Conservation (phyloP, 2,329 filamentous ascomycete genomes). For the Geosmithia flava region DNA sequence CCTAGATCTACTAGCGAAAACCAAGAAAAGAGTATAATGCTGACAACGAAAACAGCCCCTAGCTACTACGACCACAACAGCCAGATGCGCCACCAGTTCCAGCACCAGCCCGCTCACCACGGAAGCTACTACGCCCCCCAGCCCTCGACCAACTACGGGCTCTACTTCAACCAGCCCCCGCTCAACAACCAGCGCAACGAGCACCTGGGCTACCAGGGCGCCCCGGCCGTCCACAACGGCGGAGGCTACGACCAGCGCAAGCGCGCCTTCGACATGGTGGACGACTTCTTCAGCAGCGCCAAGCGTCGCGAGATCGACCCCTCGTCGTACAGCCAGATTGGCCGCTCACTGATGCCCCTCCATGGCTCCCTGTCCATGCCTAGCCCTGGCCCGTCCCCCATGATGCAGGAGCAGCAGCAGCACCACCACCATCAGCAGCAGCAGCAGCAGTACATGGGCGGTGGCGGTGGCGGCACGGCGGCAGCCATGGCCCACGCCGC, state of each 20-base stretch:
- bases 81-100: constrained; percentile 47
- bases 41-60: constrained; percentile 25
- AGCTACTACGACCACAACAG: constrained; percentile 54
- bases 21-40: background rate
- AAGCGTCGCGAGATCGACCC: constrained; percentile 89
- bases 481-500: constrained; percentile 36
- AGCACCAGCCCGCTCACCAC: constrained; percentile 40
- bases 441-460: constrained; percentile 6
- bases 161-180: constrained; percentile 63
- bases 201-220: constrained; percentile 49
- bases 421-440: constrained; percentile 35
- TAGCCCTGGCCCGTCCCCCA: constrained; percentile 22
- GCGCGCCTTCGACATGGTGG: constrained; percentile 76
- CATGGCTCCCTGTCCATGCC: constrained; percentile 58
- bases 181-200: constrained; percentile 41
- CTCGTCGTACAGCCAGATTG: constrained; percentile 79
- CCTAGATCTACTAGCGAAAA: no score
- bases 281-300: constrained; percentile 87
- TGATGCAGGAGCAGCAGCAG: constrained; percentile 18
- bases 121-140: constrained; percentile 46
- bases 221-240: constrained; percentile 7
- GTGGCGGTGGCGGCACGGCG: constrained; percentile 7
- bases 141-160: constrained; percentile 48
- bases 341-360: constrained; percentile 73
- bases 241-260: constrained; percentile 57